Evolutionary conservation across 352 stramenopile species (phyloP).

Genomic region (Phytophthora aleatoria): DNA sequence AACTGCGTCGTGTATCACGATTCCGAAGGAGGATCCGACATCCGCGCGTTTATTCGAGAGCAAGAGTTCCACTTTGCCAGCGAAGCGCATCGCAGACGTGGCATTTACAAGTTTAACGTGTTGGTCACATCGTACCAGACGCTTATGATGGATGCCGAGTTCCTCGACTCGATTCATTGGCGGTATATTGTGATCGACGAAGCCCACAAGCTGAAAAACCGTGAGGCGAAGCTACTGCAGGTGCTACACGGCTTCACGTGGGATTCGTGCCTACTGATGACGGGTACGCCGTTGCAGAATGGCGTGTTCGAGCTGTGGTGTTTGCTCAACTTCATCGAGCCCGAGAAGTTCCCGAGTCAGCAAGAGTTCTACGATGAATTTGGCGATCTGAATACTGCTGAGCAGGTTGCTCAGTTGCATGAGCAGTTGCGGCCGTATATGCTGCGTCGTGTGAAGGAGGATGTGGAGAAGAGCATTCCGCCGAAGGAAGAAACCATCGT

Average conservation of each 20-base stretch:
- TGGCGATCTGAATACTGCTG: conserved; percentile 94
- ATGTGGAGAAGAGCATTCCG: conserved; percentile 99
- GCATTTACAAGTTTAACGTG: conserved; percentile 95
- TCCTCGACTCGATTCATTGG: conserved; percentile 94
- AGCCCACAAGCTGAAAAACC: conserved; percentile 99
- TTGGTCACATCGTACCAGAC: conserved; percentile 98
- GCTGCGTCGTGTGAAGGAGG: conserved; percentile 99
- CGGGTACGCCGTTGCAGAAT: conserved; percentile 99
- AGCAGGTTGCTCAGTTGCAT: conserved; percentile 97
- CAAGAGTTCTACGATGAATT: conserved; percentile 97
- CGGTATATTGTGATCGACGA: conserved; percentile 98
- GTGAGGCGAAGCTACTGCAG: conserved; percentile 93
- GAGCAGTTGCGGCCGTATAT: conserved; percentile 98
- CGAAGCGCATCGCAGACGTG: conserved; percentile 71
- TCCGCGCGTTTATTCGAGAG: conserved; percentile 93
- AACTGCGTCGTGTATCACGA: conserved; percentile 99
- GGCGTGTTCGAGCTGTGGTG: conserved; percentile 99
- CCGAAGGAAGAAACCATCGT: conserved; percentile 99
- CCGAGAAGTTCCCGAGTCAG: conserved; percentile 94
- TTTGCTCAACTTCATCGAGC: conserved; percentile 99
- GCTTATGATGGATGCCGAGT: conserved; percentile 94
- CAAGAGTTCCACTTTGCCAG: conserved; percentile 97
- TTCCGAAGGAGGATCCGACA: conserved; percentile 90
- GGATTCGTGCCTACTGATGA: conserved; percentile 95
- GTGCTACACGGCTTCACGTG: conserved; percentile 85